phyloP scores from a whole-genome alignment of 495 filamentous ascomycete genomes.

The Xylaria nigripes region DNA sequence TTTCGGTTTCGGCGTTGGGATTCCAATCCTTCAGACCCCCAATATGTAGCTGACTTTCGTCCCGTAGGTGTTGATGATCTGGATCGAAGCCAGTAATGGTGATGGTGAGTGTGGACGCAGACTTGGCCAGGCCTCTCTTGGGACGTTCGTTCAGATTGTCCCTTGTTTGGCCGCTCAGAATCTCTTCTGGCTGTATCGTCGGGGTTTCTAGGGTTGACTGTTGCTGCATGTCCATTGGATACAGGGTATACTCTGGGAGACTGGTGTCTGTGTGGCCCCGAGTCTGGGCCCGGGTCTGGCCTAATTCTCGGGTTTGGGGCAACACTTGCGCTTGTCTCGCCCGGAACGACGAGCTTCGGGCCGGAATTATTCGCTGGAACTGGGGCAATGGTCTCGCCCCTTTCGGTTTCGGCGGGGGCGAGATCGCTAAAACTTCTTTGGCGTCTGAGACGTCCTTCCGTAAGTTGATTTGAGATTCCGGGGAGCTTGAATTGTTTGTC shows the following conservation, averaged over 20 bases:
- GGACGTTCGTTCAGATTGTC: background rate
- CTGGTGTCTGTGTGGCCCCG: slow-evolving; percentile 14
- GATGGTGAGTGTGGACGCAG: slow-evolving; percentile 48
- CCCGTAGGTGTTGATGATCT: slow-evolving; percentile 17
- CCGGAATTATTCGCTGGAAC: slow-evolving; percentile 14
- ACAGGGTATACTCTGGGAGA: slow-evolving; percentile 6
- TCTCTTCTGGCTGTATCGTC: background rate
- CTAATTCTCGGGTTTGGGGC: slow-evolving; percentile 17
- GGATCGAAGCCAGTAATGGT: slow-evolving; percentile 47
- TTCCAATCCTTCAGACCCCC: slow-evolving; percentile 1
- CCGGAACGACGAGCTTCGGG: slow-evolving; percentile 11
- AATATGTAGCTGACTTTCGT: background rate
- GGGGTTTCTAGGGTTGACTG: background rate
- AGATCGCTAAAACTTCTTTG: slow-evolving; percentile 24
- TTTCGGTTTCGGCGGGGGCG: slow-evolving; percentile 26
- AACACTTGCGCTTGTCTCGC: slow-evolving; percentile 12
- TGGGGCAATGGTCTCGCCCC: slow-evolving; percentile 17
- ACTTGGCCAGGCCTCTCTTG: slow-evolving; percentile 18
- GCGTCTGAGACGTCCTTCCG: background rate
- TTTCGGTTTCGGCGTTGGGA: slow-evolving; percentile 1
- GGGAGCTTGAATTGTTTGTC: slow-evolving; percentile 9
- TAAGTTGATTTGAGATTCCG: background rate
- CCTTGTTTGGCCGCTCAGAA: background rate
- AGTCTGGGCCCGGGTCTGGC: slow-evolving; percentile 16
- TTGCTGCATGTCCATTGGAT: slow-evolving; percentile 6